Evolutionary conservation across 805 yeast species (phyloP).

Genomic region (Nakazawaea holstii): DNA sequence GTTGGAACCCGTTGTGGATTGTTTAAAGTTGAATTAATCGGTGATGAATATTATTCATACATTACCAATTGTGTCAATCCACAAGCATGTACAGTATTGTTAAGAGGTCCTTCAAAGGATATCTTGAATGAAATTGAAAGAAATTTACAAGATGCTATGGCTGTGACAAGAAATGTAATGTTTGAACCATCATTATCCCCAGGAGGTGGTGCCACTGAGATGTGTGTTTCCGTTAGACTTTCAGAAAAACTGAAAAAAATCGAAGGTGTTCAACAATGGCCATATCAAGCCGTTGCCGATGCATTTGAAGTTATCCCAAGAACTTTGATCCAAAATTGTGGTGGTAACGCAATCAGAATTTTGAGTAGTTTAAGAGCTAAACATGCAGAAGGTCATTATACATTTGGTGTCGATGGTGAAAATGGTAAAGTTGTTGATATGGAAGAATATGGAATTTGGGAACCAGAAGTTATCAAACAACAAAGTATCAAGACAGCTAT

Average conservation of each 20-base stretch:
- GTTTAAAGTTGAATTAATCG: conserved; percentile 90
- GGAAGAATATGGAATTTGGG: conserved; percentile 97
- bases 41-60: conserved; percentile 94
- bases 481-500: conserved; percentile 97
- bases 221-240: conserved; percentile 89
- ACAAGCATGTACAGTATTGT: conserved; percentile 85
- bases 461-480: conserved; percentile 96
- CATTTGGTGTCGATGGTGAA: conserved; percentile 94
- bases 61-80: conserved; percentile 79
- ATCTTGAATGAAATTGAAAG: conserved; percentile 94
- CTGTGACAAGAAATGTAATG: conserved; percentile 91
- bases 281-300: conserved; percentile 97
- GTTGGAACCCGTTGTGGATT: conserved; percentile 85
- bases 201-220: conserved; percentile 99
- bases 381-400: conserved; percentile 84
- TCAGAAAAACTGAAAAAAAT: conserved; percentile 87
- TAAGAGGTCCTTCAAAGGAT: conserved; percentile 97
- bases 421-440: conserved; percentile 91
- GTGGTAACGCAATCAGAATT: conserved; percentile 90
- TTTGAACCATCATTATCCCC: conserved; percentile 94
- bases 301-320: conserved; percentile 98
- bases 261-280: conserved; percentile 97
- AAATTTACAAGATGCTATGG: conserved; percentile 97
- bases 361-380: conserved; percentile 91
- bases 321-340: conserved; percentile 95